Evolutionary conservation across 345 rosid genomes (phyloP), one percentile per base, ranked within the genome.

Genomic region (Eucalyptus marginata): DNA sequence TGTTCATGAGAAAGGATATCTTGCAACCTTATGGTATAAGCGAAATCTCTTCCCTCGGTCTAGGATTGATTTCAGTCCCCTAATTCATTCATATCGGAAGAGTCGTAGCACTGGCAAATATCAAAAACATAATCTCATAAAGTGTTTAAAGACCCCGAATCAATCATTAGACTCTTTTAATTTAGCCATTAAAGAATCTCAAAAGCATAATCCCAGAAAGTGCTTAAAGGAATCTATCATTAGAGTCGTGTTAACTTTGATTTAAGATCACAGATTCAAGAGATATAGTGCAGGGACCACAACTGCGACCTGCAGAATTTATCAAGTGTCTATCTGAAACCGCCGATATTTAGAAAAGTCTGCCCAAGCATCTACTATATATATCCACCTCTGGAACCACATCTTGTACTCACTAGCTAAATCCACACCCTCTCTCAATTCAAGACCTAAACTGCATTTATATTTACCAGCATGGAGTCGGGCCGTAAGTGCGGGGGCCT

Each of bases 401-500:
- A 50, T 87, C 86, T 56, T 31, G 49, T 10, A 83, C 89, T n/a
- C 92, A 89, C 89, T 17, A 89, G 54, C 79, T 51, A 59, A 50
- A 54, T 66, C 47, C 40, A 33, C 27, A 49, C 87, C n/a, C 44
- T 51, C 33, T 46, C 86, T 47, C 15, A 15, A 7, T 64, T 4
- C 76, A 64, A n/a, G 76, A 64, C 76, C 20, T 64, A 1, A 64
- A 64, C 76, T 7, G 76, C 76, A 15, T n/a, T n/a, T n/a, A 1
- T 64, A 64, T 64, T n/a, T 64, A 14, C 33, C 76, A 51, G n/a
- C 14, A 95, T 94, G 96, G 97, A 94, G 80, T 86, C 94, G 2
- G 88, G 64, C 91, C 88, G 92, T 56, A 93, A 93, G 91, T 93
- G 93, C 86, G 88, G 92, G 90, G 97, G 96, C 76, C 92, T 93